Evolutionary conservation across 2,329 filamentous ascomycete species (phyloP).

Genomic region (Nemania serpens): DNA sequence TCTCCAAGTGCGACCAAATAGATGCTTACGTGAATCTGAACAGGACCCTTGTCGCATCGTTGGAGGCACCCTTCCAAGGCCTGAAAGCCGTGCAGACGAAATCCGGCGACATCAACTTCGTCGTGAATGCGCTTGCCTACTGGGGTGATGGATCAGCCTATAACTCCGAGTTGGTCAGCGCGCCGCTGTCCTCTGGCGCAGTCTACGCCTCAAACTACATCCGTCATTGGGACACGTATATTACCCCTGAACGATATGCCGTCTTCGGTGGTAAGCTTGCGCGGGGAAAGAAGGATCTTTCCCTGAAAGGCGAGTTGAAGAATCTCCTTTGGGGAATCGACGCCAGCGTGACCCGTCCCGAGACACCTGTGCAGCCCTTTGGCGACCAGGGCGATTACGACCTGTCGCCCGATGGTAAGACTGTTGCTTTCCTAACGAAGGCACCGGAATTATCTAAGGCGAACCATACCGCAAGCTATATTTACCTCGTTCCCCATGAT

Average conservation of each 20-base stretch:
- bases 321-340: conserved; percentile 23
- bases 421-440: conserved; percentile 25
- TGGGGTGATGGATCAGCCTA: conserved; percentile 24
- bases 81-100: conserved; percentile 24
- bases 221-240: conserved; percentile 23
- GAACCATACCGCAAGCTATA: conserved; percentile 25
- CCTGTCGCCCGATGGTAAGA: conserved; percentile 19
- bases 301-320: conserved; percentile 17
- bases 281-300: conserved; percentile 4
- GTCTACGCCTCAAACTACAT: conserved; percentile 25
- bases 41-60: conserved; percentile 23
- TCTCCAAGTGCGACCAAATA: neutral
- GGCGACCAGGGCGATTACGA: conserved; percentile 23
- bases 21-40: conserved; percentile 9
- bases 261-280: conserved; percentile 23
- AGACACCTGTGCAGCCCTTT: conserved; percentile 25
- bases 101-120: conserved; percentile 23
- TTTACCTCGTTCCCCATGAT: conserved; percentile 24
- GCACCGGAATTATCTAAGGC: conserved; percentile 24
- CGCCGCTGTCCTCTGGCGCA: conserved; percentile 11
- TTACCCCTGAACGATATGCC: conserved; percentile 20
- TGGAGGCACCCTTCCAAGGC: conserved; percentile 23
- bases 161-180: conserved; percentile 14
- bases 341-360: conserved; percentile 21
- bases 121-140: conserved; percentile 22